These are phyloP conservation scores for Metarhizium robertsii DNA, from an alignment of 2,329 filamentous ascomycete genomes.

Conservation along the genomic window DNA sequence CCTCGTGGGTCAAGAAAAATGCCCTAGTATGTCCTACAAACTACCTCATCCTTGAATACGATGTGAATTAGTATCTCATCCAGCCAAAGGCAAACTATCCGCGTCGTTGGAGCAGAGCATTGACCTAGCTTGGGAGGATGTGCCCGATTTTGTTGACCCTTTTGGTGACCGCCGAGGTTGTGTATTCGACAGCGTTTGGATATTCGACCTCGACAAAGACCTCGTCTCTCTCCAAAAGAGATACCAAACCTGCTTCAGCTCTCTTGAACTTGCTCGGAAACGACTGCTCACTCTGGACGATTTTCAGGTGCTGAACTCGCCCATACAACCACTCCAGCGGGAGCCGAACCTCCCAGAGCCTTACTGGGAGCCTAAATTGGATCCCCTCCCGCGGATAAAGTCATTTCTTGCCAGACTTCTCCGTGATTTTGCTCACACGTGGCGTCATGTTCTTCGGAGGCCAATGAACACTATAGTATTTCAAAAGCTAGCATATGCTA, in stretches of 20 bases:
- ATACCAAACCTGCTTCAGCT: slow-evolving; percentile 1
- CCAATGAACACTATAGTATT: slow-evolving; percentile 10
- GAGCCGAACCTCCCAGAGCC: slow-evolving; percentile 4
- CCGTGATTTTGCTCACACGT: slow-evolving; percentile 10
- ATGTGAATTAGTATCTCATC: not conserved
- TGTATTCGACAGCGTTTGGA: slow-evolving; percentile 12
- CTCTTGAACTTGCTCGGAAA: slow-evolving; percentile 4
- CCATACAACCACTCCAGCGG: not conserved
- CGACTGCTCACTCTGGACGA: slow-evolving; percentile 9
- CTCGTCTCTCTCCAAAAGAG: slow-evolving; percentile 9
- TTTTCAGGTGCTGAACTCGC: slow-evolving; percentile 6
- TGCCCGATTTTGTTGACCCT: slow-evolving; percentile 13
- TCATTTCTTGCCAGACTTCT: slow-evolving; percentile 9
- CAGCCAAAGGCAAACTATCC: slow-evolving; percentile 3
- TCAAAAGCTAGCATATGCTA: slow-evolving; percentile 10
- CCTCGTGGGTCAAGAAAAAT: slow-evolving; percentile 7
- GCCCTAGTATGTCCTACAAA: slow-evolving; percentile 7
- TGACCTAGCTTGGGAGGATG: slow-evolving; percentile 8
- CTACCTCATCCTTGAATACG: not conserved
- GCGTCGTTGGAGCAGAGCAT: slow-evolving; percentile 6
- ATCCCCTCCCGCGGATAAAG: not conserved
- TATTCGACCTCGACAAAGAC: slow-evolving; percentile 11
- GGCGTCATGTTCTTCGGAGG: slow-evolving; percentile 13
- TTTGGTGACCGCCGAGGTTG: slow-evolving; percentile 12
- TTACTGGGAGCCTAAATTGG: slow-evolving; percentile 10